Conservation (phyloP, 148 eudicot genomes). For the Vaccinium vitisidaea region DNA sequence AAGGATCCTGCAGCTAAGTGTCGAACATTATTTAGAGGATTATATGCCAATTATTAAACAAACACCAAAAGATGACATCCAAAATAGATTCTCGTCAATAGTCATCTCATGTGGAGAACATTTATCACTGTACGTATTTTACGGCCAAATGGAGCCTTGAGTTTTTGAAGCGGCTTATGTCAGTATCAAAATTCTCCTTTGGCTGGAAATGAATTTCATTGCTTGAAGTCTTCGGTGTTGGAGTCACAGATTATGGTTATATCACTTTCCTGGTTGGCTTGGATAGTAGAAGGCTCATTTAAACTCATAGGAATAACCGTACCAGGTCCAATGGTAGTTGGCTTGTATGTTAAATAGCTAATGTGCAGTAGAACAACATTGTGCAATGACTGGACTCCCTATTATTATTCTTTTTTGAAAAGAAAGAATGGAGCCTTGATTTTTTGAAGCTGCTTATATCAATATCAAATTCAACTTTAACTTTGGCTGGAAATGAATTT, state of each 20-base stretch:
- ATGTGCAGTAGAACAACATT: neutral
- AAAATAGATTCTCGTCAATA: neutral
- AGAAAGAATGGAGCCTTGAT: too few relatives aligned
- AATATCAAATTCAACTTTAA: neutral
- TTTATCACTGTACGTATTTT: neutral
- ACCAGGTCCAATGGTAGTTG: neutral
- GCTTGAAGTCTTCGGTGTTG: neutral
- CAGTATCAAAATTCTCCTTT: neutral
- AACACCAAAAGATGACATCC: neutral
- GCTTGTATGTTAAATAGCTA: neutral
- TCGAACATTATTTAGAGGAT: neutral
- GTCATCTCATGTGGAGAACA: neutral
- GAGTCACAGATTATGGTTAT: neutral
- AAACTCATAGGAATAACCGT: neutral
- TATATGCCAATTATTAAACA: neutral
- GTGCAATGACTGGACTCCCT: neutral
- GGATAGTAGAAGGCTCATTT: neutral
- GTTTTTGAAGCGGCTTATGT: neutral
- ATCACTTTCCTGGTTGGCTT: neutral
- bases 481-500: neutral
- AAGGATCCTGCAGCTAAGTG: too few relatives aligned
- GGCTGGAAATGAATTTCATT: neutral
- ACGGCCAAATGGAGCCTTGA: neutral
- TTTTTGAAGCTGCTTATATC: neutral
- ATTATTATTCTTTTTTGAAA: too few relatives aligned